A percentile compares a stretch with the other conserved stretches of the same genome.
These are phyloP conservation scores for Chondrus crispus DNA, from an alignment of 23 red algal genomes.

Conservation along the genomic window DNA sequence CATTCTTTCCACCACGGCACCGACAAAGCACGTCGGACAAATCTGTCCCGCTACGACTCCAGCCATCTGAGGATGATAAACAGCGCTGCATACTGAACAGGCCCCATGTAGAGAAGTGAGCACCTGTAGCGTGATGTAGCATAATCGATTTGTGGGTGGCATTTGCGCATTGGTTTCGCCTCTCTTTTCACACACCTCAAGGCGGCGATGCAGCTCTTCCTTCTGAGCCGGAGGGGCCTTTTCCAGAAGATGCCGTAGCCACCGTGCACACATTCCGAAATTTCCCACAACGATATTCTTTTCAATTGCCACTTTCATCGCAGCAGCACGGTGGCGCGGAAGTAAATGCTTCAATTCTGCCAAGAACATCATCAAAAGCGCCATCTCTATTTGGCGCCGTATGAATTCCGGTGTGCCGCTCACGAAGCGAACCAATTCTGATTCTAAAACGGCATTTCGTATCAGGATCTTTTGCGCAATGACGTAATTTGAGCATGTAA, in stretches of 20 bases:
- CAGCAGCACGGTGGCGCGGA: slow-evolving; percentile 44
- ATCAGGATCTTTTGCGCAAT: slow-evolving; percentile 51
- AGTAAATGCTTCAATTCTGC: slow-evolving; percentile 56
- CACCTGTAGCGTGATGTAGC: slow-evolving; percentile 32
- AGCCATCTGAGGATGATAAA: slow-evolving; percentile 34
- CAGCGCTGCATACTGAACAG: slow-evolving; percentile 42
- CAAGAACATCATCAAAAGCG: slow-evolving; percentile 62
- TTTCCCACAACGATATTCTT: slow-evolving; percentile 59
- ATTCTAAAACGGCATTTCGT: slow-evolving; percentile 26
- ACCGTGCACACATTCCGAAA: slow-evolving; percentile 64
- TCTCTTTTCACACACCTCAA: slow-evolving; percentile 13
- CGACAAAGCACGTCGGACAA: slow-evolving; percentile 47
- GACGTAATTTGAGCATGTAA: slow-evolving; percentile 54
- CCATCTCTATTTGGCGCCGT: slow-evolving; percentile 20
- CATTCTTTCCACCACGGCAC: not conserved
- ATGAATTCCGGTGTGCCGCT: slow-evolving; percentile 4
- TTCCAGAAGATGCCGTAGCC: slow-evolving; percentile 50
- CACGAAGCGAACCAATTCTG: not conserved
- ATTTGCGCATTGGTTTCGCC: slow-evolving; percentile 61
- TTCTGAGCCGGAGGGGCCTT: slow-evolving; percentile 23
- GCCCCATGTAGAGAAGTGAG: slow-evolving; percentile 18
- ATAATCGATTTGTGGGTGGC: slow-evolving; percentile 57
- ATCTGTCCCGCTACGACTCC: slow-evolving; percentile 41
- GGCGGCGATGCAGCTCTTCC: not conserved
- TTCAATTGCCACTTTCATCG: slow-evolving; percentile 50